Conservation (phyloP, 495 filamentous ascomycete species). For the Neurospora tetraspora region DNA sequence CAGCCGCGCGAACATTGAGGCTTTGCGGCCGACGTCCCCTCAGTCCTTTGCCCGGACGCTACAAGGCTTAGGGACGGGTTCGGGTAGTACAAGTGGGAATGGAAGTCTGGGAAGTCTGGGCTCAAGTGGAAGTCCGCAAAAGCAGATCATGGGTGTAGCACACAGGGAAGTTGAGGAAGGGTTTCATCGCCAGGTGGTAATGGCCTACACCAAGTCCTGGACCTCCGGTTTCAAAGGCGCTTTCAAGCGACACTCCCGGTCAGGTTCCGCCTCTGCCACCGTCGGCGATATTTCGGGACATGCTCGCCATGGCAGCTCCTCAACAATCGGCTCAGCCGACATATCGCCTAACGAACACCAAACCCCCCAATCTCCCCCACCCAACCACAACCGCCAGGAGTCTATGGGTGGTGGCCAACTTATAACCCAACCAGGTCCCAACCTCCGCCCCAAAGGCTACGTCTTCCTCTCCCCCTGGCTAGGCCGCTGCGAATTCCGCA, state of each 20-base stretch:
- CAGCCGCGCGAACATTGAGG: constrained; percentile 21
- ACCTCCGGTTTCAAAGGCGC: constrained; percentile 30
- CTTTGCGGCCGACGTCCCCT: constrained; percentile 21
- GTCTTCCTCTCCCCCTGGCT: constrained; percentile 78
- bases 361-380: constrained; percentile 1
- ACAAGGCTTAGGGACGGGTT: constrained; percentile 1
- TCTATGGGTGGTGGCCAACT: constrained; percentile 8
- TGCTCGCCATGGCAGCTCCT: constrained; percentile 22
- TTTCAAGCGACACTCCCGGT: constrained; percentile 23
- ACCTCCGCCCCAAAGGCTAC: constrained; percentile 41
- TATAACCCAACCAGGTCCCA: constrained; percentile 34
- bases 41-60: constrained; percentile 13
- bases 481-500: constrained; percentile 72
- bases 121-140: background rate
- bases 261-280: constrained; percentile 1
- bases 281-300: constrained; percentile 13
- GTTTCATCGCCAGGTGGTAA: constrained; percentile 40
- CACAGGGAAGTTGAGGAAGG: constrained; percentile 14
- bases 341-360: background rate
- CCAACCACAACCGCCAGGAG: constrained; percentile 5
- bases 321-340: constrained; percentile 27
- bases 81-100: background rate
- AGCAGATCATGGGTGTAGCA: background rate
- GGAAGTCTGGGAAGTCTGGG: background rate
- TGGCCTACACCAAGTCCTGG: constrained; percentile 39